These are phyloP conservation scores for Adansonia grandidieri DNA, from an alignment of 441 rosid genomes.

Conservation along the genomic window DNA sequence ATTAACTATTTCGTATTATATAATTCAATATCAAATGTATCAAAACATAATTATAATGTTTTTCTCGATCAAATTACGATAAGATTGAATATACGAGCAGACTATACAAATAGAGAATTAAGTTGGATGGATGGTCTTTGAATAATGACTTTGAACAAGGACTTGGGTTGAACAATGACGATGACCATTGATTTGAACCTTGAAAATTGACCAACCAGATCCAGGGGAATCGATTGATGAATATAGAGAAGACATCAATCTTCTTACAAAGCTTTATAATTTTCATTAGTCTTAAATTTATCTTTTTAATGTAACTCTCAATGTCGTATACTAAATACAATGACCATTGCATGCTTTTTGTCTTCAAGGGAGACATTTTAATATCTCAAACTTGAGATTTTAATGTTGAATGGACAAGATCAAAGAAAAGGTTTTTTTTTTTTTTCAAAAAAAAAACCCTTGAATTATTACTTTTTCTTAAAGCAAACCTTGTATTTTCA, in stretches of 20 bases:
- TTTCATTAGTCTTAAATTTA: background rate
- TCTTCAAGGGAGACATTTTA: too few relatives aligned
- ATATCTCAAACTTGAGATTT: too few relatives aligned
- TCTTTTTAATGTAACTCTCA: too few relatives aligned
- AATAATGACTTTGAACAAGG: background rate
- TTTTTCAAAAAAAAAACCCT: too few relatives aligned
- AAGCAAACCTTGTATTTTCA: too few relatives aligned
- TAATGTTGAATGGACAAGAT: too few relatives aligned
- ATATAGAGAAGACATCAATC: too few relatives aligned
- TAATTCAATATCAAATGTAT: background rate
- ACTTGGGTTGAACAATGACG: background rate
- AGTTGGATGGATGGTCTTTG: background rate
- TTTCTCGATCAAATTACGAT: background rate
- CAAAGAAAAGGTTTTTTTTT: too few relatives aligned
- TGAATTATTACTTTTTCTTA: too few relatives aligned
- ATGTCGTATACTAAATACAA: too few relatives aligned
- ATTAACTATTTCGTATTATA: background rate
- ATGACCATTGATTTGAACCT: conserved; percentile 8
- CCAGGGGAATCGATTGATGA: background rate
- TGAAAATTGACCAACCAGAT: background rate
- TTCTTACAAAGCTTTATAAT: background rate
- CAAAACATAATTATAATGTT: background rate
- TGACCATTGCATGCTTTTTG: too few relatives aligned
- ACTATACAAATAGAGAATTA: background rate
- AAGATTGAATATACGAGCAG: background rate